A percentile compares a stretch with the other conserved stretches of the same genome.
Conservation (phyloP, 2,329 filamentous ascomycete species). For the Pyrenochaeta sp. region DNA sequence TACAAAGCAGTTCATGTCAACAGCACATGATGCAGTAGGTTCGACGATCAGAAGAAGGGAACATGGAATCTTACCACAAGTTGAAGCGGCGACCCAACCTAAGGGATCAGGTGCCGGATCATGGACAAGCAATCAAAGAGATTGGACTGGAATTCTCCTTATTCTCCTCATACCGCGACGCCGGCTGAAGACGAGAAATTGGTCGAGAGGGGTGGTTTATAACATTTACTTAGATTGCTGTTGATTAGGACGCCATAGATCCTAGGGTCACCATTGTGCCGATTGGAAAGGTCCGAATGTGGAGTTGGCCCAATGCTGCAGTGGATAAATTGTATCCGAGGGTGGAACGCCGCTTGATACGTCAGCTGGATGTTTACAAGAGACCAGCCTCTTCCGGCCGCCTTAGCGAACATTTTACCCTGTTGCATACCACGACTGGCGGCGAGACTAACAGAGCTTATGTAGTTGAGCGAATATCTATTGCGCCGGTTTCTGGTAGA, state of each 20-base stretch:
- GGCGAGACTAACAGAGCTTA: slow-evolving; percentile 12
- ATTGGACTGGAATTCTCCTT: slow-evolving; percentile 35
- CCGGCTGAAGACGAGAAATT: slow-evolving; percentile 28
- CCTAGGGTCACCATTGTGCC: slow-evolving; percentile 25
- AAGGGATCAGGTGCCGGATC: slow-evolving; percentile 20
- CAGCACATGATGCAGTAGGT: slow-evolving; percentile 10
- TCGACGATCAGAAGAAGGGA: slow-evolving; percentile 20
- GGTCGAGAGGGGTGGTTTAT: slow-evolving; percentile 29
- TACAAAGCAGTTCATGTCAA: slow-evolving; percentile 7
- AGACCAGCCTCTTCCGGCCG: slow-evolving; percentile 19
- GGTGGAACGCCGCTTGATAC: slow-evolving; percentile 28
- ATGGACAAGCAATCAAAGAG: slow-evolving; percentile 32
- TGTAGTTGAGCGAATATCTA: slow-evolving; percentile 5
- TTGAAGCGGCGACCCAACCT: slow-evolving; percentile 21
- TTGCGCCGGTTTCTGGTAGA: slow-evolving; percentile 7
- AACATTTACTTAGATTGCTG: slow-evolving; percentile 40
- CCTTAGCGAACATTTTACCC: slow-evolving; percentile 28
- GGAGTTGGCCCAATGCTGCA: slow-evolving; percentile 33
- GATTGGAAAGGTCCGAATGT: slow-evolving; percentile 33
- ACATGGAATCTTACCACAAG: slow-evolving; percentile 24
- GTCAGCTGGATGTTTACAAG: slow-evolving; percentile 22
- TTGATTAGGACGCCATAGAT: slow-evolving; percentile 38
- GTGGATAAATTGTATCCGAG: slow-evolving; percentile 40
- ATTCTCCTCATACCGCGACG: slow-evolving; percentile 20
- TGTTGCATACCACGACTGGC: slow-evolving; percentile 15